Evolutionary conservation across 306 rosid species (phyloP).

Genomic region (Begonia masoniana): DNA sequence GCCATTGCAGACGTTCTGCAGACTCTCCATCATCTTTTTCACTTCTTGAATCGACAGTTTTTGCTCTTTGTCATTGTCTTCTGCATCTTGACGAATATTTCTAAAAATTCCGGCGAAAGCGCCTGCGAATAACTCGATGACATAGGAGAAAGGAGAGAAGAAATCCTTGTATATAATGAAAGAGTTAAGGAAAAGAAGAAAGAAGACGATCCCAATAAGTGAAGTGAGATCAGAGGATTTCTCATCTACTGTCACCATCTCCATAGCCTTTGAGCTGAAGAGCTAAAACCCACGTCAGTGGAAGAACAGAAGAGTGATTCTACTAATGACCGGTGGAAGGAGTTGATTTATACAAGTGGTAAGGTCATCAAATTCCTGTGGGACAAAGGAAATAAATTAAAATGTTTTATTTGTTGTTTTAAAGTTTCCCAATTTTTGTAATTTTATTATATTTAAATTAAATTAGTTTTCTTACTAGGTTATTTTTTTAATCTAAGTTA

Average conservation of each 20-base stretch:
- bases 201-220: neutral
- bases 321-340: too few species aligned
- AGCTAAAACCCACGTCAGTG: too few species aligned
- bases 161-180: conserved; percentile 3
- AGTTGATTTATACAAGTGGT: too few species aligned
- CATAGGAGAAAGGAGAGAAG: conserved; percentile 6
- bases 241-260: neutral
- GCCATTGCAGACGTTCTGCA: conserved; percentile 1
- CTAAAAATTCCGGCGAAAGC: neutral
- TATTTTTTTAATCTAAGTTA: too few species aligned
- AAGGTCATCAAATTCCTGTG: too few species aligned
- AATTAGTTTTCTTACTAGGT: too few species aligned
- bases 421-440: too few species aligned
- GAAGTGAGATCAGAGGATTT: neutral
- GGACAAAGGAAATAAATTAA: too few species aligned
- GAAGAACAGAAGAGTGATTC: too few species aligned
- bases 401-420: too few species aligned
- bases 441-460: too few species aligned
- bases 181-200: conserved; percentile 1
- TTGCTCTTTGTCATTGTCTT: neutral
- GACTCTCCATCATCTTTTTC: conserved; percentile 13
- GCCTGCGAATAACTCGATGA: neutral
- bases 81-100: neutral
- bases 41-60: conserved; percentile 15
- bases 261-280: neutral